Base-by-base conservation (phyloP, 2,329 filamentous ascomycete species). In the Xylaria sp. region DNA sequence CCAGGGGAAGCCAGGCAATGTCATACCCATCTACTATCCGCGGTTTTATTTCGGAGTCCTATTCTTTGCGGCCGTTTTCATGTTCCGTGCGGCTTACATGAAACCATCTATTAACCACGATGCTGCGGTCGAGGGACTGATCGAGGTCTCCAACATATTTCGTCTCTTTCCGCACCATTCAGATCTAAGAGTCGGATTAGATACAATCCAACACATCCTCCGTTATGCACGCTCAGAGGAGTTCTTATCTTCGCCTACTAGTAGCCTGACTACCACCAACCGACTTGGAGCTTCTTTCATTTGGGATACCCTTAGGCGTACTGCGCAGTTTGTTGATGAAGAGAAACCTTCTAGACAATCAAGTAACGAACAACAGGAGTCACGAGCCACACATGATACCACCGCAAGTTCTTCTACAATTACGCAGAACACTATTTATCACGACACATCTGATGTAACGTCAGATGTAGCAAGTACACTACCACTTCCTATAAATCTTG, bases 211-310 rank as follows among this genome's bases (percentile, higher is more conserved):
- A 13, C 60, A 36, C 54, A 26, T 71, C 26, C 26, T 69, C 23
- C 46, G 63, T 23, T 53, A 49, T 31, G 48, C 49, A n/a, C 38
- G 28, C 2, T 46, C 49, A 2, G 49, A 42, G 26, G 66, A 66
- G 6, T 46, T 49, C 10, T 31, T 56, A 17, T 54, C 61, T 33
- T 63, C 68, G 11, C 54, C 69, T 15, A 33, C 63, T 1, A 53
- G 56, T 13, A 38, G 57, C 7, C 44, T 71, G 2, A 15, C 23
- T 3, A 67, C 51, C 4, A 64, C 56, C 1, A 64, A 71, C 33
- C 63, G 69, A 4, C 63, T 71, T 10, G 69, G 69, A 7, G 69
- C 69, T 10, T 69, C 69, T 28, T 28, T 71, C n/a, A 51, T 67
- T n/a, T 65, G 66, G 61, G 68, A 70, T 38, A 70, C 68, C 3